phyloP scores from a whole-genome alignment of 495 filamentous ascomycete genomes.

The Neurospora sp. region DNA sequence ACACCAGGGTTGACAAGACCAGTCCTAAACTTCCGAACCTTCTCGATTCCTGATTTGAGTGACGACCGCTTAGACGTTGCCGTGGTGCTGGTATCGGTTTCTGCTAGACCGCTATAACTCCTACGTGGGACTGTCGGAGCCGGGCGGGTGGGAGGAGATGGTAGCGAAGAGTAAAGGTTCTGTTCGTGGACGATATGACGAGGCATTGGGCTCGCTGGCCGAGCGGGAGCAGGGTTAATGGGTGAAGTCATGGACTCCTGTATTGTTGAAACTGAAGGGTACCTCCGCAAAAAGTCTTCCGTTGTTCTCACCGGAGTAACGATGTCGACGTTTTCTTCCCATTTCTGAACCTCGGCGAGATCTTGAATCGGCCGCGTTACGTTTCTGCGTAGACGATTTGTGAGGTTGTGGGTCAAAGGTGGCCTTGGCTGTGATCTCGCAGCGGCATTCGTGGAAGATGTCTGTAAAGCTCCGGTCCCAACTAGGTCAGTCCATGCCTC shows the following conservation, averaged over 20 bases:
- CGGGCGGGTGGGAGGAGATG: constrained; percentile 53
- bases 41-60: constrained; percentile 13
- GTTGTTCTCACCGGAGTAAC: constrained; percentile 38
- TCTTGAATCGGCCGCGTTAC: constrained; percentile 20
- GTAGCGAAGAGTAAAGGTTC: constrained; percentile 19
- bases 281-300: constrained; percentile 76
- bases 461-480: constrained; percentile 55
- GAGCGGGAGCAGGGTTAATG: constrained; percentile 11
- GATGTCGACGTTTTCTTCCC: constrained; percentile 31
- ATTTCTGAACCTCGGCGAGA: constrained; percentile 29
- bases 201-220: constrained; percentile 21
- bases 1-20: constrained; percentile 73
- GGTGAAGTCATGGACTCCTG: constrained; percentile 64
- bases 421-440: constrained; percentile 3
- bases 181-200: constrained; percentile 21
- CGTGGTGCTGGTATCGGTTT: constrained; percentile 38
- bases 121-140: constrained; percentile 73
- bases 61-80: constrained; percentile 34
- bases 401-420: constrained; percentile 9
- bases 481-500: constrained; percentile 75
- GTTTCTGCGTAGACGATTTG: constrained; percentile 14
- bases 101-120: constrained; percentile 79
- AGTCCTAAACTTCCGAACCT: constrained; percentile 30
- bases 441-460: constrained; percentile 12
- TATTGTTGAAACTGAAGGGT: constrained; percentile 59